Conservation (phyloP, 2,329 filamentous ascomycete species). For the Colletotrichum filicis region DNA sequence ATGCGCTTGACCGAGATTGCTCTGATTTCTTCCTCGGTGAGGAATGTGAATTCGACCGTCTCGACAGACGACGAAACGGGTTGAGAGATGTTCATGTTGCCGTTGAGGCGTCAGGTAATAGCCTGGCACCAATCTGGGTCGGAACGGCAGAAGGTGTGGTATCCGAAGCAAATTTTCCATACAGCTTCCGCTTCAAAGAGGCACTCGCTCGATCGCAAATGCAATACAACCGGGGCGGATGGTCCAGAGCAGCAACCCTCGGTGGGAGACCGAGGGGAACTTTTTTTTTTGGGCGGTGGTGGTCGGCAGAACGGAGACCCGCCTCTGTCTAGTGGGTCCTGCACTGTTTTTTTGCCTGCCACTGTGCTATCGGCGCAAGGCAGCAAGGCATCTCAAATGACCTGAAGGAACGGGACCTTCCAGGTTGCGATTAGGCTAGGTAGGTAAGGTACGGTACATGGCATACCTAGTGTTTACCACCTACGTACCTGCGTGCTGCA, state of each 20-base stretch:
- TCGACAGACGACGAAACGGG: constrained; percentile 86
- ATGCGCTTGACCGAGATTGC: constrained; percentile 93
- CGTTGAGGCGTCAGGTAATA: constrained; percentile 20
- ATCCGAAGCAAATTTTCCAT: constrained; percentile 27
- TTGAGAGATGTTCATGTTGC: constrained; percentile 77
- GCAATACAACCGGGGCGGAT: neutral
- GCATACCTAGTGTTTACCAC: too few species aligned
- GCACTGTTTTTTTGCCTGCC: neutral
- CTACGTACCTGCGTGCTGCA: too few species aligned
- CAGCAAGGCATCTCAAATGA: neutral
- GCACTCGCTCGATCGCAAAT: constrained; percentile 23
- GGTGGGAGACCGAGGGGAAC: constrained; percentile 25
- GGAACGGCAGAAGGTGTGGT: constrained; percentile 15
- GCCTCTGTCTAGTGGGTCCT: neutral
- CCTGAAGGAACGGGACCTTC: neutral
- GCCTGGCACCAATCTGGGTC: constrained; percentile 21
- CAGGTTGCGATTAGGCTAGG: neutral
- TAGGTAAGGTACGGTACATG: too few species aligned
- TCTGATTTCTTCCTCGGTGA: constrained; percentile 84
- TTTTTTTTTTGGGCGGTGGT: constrained; percentile 61
- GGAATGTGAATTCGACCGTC: constrained; percentile 89
- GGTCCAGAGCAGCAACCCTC: neutral
- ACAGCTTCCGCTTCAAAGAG: constrained; percentile 11
- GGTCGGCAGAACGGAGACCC: constrained; percentile 49
- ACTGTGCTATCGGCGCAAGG: neutral